Base-by-base conservation (phyloP, 192 early-diverging fungal species). In the Backusella australiensis region DNA sequence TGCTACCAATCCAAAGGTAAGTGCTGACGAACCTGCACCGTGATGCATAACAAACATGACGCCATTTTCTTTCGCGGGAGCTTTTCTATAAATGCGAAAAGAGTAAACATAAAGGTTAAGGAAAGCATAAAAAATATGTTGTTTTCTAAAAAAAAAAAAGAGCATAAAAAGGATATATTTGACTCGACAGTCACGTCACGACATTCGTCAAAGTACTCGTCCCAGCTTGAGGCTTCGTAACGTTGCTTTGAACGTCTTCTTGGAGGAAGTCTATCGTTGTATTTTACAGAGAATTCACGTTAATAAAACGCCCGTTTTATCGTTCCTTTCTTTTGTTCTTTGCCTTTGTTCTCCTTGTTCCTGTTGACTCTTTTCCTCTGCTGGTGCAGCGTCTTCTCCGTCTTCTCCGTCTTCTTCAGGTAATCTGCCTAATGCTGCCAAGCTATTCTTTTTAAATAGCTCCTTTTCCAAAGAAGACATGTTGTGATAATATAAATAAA, bases 41-140 rank as follows among this genome's bases (percentile, higher is more conserved):
- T 95, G 94, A 83, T 94, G 93, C 76, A 93, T 81, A 34, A 94
- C 85, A 85, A 94, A 94, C 3, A 93, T 32, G 0, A 91, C 91
- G n/a, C 85, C 86, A 41, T 77, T 75, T 53, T 79, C 66, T 34
- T 77, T 82, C 8, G 77, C 77, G 29, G 36, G 70, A 17, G 23
- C 39, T n/a, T 73, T 84, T 35, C 82, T 79, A 70, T 84, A 88
- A 42, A 80, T 76, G 19, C 78, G 77, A 83, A 88, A 88, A n/a
- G 81, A 73, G 71, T 85, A 78, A 44, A 4, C 56, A 34, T 26
- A 72, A 69, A 0, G n/a, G 36, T 38, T 78, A 34, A 76, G 49
- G 52, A 71, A 71, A 39, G 68, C 2, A 23, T 12, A 4, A 11
- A 56, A 56, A 11, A 26, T 29, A 29, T 53, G 23, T 6, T 21